phyloP scores from a whole-genome alignment of 192 early-diverging fungal genomes.

The Spizellomyces punctatus region DNA sequence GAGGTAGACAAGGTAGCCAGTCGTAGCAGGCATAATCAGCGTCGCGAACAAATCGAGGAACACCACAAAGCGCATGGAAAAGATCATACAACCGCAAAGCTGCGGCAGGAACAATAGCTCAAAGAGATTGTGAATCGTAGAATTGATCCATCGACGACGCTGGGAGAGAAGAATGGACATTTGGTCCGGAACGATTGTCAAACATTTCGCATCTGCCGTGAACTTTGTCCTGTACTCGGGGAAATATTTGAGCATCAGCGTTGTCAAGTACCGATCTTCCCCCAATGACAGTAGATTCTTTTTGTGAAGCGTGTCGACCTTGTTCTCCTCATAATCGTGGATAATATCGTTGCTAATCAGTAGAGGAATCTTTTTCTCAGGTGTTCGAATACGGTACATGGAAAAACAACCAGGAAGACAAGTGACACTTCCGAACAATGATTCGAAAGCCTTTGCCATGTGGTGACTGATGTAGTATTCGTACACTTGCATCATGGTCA shows the following conservation, averaged over 20 bases:
- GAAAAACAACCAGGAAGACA: conserved; percentile 98
- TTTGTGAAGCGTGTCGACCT: conserved; percentile 94
- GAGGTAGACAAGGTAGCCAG: conserved; percentile 66
- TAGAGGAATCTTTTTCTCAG: conserved; percentile 81
- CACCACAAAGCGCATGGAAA: conserved; percentile 96
- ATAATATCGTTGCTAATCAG: conserved; percentile 86
- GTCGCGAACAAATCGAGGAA: conserved; percentile 94
- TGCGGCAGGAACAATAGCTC: conserved; percentile 92
- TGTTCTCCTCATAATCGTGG: conserved; percentile 86
- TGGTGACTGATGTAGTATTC: conserved; percentile 99
- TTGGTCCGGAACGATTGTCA: conserved; percentile 90
- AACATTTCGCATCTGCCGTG: conserved; percentile 86
- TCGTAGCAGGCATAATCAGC: conserved; percentile 87
- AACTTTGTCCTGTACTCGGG: conserved; percentile 95
- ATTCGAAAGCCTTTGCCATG: conserved; percentile 96
- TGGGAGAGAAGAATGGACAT: conserved; percentile 90
- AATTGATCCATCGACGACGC: conserved; percentile 98
- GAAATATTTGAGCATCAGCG: conserved; percentile 84
- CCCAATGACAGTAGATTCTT: conserved; percentile 95
- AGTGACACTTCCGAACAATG: conserved; percentile 94
- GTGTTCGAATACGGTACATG: conserved; percentile 93
- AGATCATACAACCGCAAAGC: conserved; percentile 95
- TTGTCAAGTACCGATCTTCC: conserved; percentile 93
- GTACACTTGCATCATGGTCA: conserved; percentile 98
- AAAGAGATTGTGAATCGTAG: conserved; percentile 95